Evolutionary conservation across 352 stramenopile species (phyloP).

Genomic region (Pythium oligandrum): DNA sequence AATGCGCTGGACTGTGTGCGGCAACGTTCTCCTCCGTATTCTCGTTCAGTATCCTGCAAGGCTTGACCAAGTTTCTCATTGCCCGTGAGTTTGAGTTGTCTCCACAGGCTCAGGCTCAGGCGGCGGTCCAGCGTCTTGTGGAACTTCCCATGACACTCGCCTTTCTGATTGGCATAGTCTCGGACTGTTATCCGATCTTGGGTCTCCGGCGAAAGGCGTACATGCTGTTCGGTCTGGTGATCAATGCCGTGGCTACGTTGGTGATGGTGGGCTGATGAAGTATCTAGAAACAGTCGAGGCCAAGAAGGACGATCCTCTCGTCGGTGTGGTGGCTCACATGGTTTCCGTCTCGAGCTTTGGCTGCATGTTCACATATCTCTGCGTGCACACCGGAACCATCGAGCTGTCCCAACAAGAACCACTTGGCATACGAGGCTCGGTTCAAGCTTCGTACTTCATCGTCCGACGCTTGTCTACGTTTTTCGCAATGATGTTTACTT

Average conservation of each 20-base stretch:
- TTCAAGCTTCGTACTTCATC: slow-evolving; percentile 56
- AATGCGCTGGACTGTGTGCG: slow-evolving; percentile 59
- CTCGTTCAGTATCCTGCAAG: slow-evolving; percentile 52
- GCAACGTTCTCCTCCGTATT: slow-evolving; percentile 68
- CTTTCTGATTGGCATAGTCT: slow-evolving; percentile 86
- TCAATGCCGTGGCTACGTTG: slow-evolving; percentile 56
- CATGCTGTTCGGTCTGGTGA: slow-evolving; percentile 79
- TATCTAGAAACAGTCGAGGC: slow-evolving; percentile 28
- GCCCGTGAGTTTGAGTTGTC: slow-evolving; percentile 43
- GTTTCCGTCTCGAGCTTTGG: slow-evolving; percentile 45
- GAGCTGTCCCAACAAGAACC: slow-evolving; percentile 60
- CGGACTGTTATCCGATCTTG: slow-evolving; percentile 89
- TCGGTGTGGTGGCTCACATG: slow-evolving; percentile 34
- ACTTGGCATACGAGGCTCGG: slow-evolving; percentile 42
- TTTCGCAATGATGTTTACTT: slow-evolving; percentile 49
- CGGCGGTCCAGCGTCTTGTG: slow-evolving; percentile 49
- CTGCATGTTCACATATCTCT: slow-evolving; percentile 64
- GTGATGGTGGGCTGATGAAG: slow-evolving; percentile 43
- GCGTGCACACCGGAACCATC: slow-evolving; percentile 55
- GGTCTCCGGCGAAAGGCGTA: slow-evolving; percentile 88
- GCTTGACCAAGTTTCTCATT: slow-evolving; percentile 50
- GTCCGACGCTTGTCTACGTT: slow-evolving; percentile 54
- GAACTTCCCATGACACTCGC: slow-evolving; percentile 86
- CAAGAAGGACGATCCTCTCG: slow-evolving; percentile 16
- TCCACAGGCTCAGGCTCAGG: slow-evolving; percentile 34